Evolutionary conservation across 2,329 filamentous ascomycete species (phyloP).

Genomic region (Thyridium curvatum): DNA sequence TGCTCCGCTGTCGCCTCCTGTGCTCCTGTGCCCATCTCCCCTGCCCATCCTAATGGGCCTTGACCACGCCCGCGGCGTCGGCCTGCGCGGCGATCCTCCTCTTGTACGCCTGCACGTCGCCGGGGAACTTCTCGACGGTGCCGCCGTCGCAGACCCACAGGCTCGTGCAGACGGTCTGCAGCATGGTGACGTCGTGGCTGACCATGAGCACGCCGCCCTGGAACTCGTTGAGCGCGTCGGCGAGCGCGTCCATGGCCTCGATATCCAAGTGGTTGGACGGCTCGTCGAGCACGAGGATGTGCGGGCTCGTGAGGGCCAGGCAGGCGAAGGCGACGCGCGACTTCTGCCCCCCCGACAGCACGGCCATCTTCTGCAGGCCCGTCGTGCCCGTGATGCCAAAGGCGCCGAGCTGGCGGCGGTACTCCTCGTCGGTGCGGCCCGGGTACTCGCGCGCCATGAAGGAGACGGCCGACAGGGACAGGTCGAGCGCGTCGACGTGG

Average conservation of each 20-base stretch:
- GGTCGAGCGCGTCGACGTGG: slow-evolving; percentile 91
- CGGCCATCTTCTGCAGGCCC: slow-evolving; percentile 89
- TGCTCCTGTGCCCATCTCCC: too few relatives aligned
- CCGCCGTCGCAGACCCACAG: slow-evolving; percentile 96
- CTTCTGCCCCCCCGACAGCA: slow-evolving; percentile 95
- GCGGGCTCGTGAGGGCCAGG: slow-evolving; percentile 84
- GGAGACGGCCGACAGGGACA: slow-evolving; percentile 81
- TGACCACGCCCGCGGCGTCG: slow-evolving; percentile 79
- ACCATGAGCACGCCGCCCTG: slow-evolving; percentile 97
- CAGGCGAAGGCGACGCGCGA: slow-evolving; percentile 98
- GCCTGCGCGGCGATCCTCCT: slow-evolving; percentile 90
- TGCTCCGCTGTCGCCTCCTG: too few relatives aligned
- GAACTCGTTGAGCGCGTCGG: slow-evolving; percentile 77
- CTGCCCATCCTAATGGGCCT: slow-evolving; percentile 40
- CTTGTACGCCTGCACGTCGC: slow-evolving; percentile 95
- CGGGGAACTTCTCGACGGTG: slow-evolving; percentile 91
- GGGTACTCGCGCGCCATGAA: slow-evolving; percentile 95
- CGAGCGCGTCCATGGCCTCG: slow-evolving; percentile 95
- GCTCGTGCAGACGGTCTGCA: slow-evolving; percentile 90
- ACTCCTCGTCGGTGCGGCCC: slow-evolving; percentile 91
- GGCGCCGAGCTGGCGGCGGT: slow-evolving; percentile 88
- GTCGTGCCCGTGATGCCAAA: slow-evolving; percentile 90
- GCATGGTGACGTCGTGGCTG: slow-evolving; percentile 97
- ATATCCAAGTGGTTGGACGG: slow-evolving; percentile 99
- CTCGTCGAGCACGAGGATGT: slow-evolving; percentile 96